Evolutionary conservation across 306 rosid genomes (phyloP).

Genomic region (Prunus davidiana): DNA sequence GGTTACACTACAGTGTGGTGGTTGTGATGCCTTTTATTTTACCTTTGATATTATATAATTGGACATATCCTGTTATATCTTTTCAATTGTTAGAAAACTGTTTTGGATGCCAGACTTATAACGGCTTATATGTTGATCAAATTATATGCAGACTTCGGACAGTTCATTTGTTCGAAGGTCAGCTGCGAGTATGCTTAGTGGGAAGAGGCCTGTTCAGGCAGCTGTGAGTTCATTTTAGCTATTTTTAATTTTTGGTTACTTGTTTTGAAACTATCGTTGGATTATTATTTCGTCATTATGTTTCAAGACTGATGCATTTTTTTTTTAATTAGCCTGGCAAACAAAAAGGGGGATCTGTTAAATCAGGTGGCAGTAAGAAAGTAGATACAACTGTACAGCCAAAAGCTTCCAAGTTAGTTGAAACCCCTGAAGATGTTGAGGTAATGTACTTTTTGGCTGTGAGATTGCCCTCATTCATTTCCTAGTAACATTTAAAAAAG

Average conservation of each 20-base stretch:
- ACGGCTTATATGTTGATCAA: neutral
- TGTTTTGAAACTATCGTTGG: neutral
- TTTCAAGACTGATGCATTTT: slow-evolving; percentile 18
- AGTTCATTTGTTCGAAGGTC: slow-evolving; percentile 69
- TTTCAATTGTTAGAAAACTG: neutral
- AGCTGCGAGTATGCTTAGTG: slow-evolving; percentile 99
- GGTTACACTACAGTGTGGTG: neutral
- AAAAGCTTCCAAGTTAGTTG: slow-evolving; percentile 60
- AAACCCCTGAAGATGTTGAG: slow-evolving; percentile 89
- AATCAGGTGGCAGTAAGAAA: slow-evolving; percentile 59
- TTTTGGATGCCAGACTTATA: neutral
- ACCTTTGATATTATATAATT: neutral
- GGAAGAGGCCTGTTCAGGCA: slow-evolving; percentile 86
- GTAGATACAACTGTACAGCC: slow-evolving; percentile 63
- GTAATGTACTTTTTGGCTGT: slow-evolving; percentile 30
- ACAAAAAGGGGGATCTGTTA: slow-evolving; percentile 68
- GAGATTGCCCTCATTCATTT: slow-evolving; percentile 11
- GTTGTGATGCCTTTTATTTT: neutral
- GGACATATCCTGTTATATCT: neutral
- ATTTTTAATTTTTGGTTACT: neutral
- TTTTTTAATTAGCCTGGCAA: slow-evolving; percentile 45
- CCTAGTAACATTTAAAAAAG: neutral
- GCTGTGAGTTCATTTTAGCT: slow-evolving; percentile 57
- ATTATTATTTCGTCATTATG: neutral
- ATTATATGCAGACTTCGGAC: slow-evolving; percentile 54